A percentile compares a stretch with the other conserved stretches of the same genome.
Conservation (phyloP, 2,329 filamentous ascomycete species). For the Trichophyton schoenleinii region DNA sequence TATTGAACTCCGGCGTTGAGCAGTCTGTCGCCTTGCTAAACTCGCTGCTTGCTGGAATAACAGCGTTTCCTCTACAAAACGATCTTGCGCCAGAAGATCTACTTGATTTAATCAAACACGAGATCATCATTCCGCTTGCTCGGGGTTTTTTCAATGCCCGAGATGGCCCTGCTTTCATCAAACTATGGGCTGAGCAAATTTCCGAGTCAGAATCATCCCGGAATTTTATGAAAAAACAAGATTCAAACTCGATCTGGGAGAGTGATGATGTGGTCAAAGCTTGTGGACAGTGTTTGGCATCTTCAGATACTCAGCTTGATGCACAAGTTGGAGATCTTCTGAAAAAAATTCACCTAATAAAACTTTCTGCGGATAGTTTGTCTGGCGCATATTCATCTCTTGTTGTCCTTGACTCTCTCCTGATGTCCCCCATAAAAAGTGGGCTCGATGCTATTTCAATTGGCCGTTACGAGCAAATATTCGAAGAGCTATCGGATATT, state of each 20-base stretch:
- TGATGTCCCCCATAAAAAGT: conserved; percentile 18
- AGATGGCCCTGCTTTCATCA: conserved; percentile 29
- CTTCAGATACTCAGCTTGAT: not conserved
- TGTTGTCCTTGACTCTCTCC: conserved; percentile 26
- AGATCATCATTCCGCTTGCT: conserved; percentile 29
- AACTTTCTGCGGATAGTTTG: not conserved
- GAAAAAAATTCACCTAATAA: not conserved
- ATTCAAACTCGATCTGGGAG: conserved; percentile 32
- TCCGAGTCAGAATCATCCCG: conserved; percentile 25
- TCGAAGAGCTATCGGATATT: conserved; percentile 3
- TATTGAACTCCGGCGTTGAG: conserved; percentile 32
- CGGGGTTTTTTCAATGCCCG: conserved; percentile 30
- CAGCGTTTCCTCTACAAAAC: conserved; percentile 22
- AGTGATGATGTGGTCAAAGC: conserved; percentile 31
- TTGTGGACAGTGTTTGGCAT: conserved; percentile 21
- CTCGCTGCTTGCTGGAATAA: conserved; percentile 26
- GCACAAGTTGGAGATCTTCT: not conserved
- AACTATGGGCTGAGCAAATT: conserved; percentile 31
- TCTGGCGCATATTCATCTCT: conserved; percentile 23
- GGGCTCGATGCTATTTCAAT: conserved; percentile 9
- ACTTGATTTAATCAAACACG: conserved; percentile 26
- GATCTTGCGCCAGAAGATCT: conserved; percentile 11
- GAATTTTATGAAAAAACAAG: conserved; percentile 14
- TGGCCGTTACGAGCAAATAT: not conserved
- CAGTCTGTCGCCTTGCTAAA: conserved; percentile 26